phyloP scores from a whole-genome alignment of 2,329 filamentous ascomycete species.

The Nemania serpens region DNA sequence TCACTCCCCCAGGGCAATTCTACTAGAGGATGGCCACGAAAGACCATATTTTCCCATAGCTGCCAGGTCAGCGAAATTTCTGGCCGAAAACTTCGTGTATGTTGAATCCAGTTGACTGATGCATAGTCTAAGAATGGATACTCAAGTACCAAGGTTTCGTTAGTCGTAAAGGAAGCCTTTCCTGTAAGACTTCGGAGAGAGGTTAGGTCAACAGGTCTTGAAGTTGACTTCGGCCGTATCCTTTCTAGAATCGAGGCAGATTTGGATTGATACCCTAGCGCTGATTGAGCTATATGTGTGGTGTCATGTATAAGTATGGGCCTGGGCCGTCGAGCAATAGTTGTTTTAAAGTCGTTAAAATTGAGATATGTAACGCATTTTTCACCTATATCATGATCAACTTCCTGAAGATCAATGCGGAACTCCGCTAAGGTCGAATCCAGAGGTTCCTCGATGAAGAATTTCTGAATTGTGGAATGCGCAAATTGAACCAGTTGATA shows the following conservation, averaged over 20 bases:
- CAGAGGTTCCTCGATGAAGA: constrained; percentile 30
- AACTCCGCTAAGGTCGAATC: constrained; percentile 20
- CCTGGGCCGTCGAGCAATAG: constrained; percentile 41
- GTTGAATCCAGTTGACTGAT: too few relatives aligned
- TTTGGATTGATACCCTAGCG: neutral
- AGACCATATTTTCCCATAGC: neutral
- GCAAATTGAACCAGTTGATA: constrained; percentile 25
- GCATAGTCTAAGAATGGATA: too few relatives aligned
- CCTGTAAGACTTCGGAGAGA: too few relatives aligned
- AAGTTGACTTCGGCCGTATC: too few relatives aligned
- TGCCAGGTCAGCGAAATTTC: neutral
- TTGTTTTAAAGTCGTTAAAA: constrained; percentile 46
- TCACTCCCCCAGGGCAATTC: neutral
- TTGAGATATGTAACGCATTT: constrained; percentile 48
- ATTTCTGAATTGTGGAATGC: constrained; percentile 40
- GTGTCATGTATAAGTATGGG: constrained; percentile 9
- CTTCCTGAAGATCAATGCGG: constrained; percentile 34
- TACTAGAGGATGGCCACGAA: neutral
- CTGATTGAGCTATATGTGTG: neutral
- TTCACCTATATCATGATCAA: constrained; percentile 41
- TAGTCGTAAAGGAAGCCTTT: too few relatives aligned
- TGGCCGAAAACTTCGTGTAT: too few relatives aligned
- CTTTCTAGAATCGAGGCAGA: too few relatives aligned
- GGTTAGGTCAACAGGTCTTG: too few relatives aligned
- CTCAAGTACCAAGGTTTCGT: too few relatives aligned